These are phyloP conservation scores for Cymbidium sinense DNA, from an alignment of 106 monocot species.

Conservation along the genomic window DNA sequence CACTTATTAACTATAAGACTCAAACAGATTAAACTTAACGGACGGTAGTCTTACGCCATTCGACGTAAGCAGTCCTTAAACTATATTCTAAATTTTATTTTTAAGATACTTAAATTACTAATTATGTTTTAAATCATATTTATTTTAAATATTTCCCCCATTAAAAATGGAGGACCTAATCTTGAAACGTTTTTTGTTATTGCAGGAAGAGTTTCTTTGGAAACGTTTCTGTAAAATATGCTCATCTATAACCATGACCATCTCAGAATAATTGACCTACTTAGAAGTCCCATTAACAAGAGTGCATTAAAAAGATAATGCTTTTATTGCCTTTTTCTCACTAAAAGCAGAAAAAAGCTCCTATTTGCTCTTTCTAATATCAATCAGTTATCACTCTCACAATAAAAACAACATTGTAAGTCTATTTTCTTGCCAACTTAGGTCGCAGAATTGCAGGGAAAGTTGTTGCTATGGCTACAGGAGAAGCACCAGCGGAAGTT, in stretches of 20 bases:
- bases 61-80: no score
- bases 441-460: constrained; percentile 26
- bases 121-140: no score
- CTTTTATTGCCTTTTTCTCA: no score
- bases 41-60: no score
- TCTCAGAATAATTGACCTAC: not conserved
- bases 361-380: no score
- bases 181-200: not conserved
- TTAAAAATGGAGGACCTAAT: not conserved
- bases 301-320: no score
- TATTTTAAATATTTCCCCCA: no score
- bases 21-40: no score
- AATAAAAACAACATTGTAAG: not conserved
- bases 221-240: not conserved
- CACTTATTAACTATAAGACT: no score
- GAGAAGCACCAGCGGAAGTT: constrained; percentile 33
- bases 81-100: no score
- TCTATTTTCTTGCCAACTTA: not conserved
- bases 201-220: not conserved
- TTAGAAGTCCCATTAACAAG: not conserved
- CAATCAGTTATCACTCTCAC: not conserved
- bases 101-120: no score
- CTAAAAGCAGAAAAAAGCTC: no score
- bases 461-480: constrained; percentile 43
- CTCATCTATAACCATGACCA: not conserved